These are phyloP conservation scores for Penstemon newberryi DNA, from an alignment of 257 asterid species.

Conservation along the genomic window DNA sequence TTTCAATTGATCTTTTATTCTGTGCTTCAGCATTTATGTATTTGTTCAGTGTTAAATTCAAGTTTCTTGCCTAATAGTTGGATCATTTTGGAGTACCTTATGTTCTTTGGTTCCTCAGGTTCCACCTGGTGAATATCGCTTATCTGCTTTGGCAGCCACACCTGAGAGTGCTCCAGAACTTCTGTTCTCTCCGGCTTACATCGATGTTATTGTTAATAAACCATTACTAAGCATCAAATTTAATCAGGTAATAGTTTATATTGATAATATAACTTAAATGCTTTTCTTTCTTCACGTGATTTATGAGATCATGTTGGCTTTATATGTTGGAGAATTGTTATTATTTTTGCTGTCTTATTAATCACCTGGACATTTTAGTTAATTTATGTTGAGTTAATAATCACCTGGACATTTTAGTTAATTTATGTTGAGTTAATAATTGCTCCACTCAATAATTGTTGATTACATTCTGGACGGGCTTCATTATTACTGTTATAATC, in stretches of 20 bases:
- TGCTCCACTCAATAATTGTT: conserved; percentile 10
- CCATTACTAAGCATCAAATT: conserved; percentile 66
- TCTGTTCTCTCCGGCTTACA: conserved; percentile 69
- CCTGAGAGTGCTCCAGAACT: conserved; percentile 82
- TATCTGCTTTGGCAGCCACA: conserved; percentile 81
- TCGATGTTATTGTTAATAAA: conserved; percentile 63
- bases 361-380: neutral
- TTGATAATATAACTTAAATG: conserved; percentile 8
- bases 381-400: neutral
- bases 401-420: neutral
- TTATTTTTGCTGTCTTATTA: conserved; percentile 8
- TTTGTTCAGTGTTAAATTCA: conserved; percentile 6
- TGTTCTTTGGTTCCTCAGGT: conserved; percentile 57
- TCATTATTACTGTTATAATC: conserved; percentile 19
- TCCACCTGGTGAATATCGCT: conserved; percentile 87
- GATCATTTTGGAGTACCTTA: conserved; percentile 22
- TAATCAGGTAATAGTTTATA: conserved; percentile 63
- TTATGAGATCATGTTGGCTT: conserved; percentile 3
- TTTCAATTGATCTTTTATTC: neutral
- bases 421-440: neutral
- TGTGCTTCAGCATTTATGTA: neutral
- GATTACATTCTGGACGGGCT: conserved; percentile 11
- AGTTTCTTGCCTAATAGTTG: conserved; percentile 5
- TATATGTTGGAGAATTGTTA: conserved; percentile 11
- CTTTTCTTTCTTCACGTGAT: conserved; percentile 15